These are phyloP conservation scores for Colletotrichum tofieldiae DNA, from an alignment of 2,329 filamentous ascomycete genomes.

Conservation along the genomic window DNA sequence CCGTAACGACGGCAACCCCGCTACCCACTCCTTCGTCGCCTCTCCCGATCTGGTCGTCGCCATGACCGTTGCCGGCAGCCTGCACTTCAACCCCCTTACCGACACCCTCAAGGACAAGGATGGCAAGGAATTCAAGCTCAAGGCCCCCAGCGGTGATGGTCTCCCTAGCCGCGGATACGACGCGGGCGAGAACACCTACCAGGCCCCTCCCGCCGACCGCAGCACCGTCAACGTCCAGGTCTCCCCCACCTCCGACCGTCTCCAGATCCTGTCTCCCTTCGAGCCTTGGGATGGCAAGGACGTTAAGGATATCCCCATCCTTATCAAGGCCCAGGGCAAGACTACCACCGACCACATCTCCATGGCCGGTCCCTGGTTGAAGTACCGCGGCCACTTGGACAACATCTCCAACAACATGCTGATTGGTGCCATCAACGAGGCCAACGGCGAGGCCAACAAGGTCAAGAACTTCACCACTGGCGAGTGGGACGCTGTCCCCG, in stretches of 20 bases:
- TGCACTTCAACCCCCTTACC: conserved; percentile 95
- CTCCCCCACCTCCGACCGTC: conserved; percentile 90
- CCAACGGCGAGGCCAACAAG: conserved; percentile 98
- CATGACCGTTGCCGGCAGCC: conserved; percentile 84
- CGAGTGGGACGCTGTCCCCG: conserved; percentile 90
- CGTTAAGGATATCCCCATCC: conserved; percentile 84
- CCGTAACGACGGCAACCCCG: conserved; percentile 96
- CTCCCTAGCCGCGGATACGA: conserved; percentile 90
- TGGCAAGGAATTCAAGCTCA: conserved; percentile 94
- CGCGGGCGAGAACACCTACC: conserved; percentile 93
- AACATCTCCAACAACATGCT: conserved; percentile 99
- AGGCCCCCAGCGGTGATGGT: conserved; percentile 83
- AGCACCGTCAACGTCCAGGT: conserved; percentile 82
- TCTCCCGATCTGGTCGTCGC: conserved; percentile 93
- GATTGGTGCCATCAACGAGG: conserved; percentile 87
- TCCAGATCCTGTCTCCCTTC: conserved; percentile 93
- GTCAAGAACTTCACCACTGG: conserved; percentile 91
- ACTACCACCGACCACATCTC: conserved; percentile 98
- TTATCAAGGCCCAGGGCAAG: conserved; percentile 98
- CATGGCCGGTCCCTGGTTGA: conserved; percentile 95
- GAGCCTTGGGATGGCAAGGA: conserved; percentile 93
- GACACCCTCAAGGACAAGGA: conserved; percentile 95
- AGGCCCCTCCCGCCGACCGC: conserved; percentile 90
- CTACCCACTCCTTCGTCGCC: conserved; percentile 93
- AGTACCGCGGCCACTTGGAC: conserved; percentile 98